phyloP scores from a whole-genome alignment of 2,329 filamentous ascomycete genomes.

The Botryotinia narcissicola region DNA sequence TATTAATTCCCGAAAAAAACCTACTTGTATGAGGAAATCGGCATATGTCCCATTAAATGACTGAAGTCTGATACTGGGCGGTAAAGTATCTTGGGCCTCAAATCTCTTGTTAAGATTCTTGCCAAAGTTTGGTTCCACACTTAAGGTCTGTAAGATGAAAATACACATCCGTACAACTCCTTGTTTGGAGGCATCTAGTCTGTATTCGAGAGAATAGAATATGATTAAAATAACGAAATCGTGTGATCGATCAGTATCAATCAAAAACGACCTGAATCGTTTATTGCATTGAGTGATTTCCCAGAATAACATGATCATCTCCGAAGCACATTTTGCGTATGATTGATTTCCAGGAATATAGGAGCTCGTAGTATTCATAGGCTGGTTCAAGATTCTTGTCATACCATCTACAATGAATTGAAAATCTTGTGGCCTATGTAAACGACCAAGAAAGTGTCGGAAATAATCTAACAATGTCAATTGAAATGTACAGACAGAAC shows the following conservation, averaged over 20 bases:
- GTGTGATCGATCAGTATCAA: conserved; percentile 89
- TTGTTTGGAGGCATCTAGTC: conserved; percentile 81
- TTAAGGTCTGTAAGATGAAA: conserved; percentile 93
- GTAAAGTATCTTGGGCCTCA: conserved; percentile 83
- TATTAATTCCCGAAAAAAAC: conserved; percentile 36
- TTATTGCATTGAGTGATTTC: conserved; percentile 97
- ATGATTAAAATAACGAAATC: conserved; percentile 89
- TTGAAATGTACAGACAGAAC: not conserved
- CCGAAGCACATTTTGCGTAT: conserved; percentile 81
- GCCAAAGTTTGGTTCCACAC: conserved; percentile 88
- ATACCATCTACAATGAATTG: conserved; percentile 96
- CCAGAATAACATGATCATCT: conserved; percentile 98
- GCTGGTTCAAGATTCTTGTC: conserved; percentile 87
- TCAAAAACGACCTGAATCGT: conserved; percentile 91
- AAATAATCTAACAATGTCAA: conserved; percentile 62
- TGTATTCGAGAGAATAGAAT: conserved; percentile 91
- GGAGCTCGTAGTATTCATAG: conserved; percentile 81
- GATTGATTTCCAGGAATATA: conserved; percentile 83
- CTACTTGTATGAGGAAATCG: conserved; percentile 86
- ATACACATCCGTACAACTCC: conserved; percentile 95
- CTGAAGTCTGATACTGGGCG: conserved; percentile 73
- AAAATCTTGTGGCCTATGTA: conserved; percentile 94
- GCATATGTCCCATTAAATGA: conserved; percentile 89
- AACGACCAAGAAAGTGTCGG: conserved; percentile 73
- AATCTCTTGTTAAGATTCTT: conserved; percentile 87